Evolutionary conservation across 2,329 filamentous ascomycete species (phyloP).

Genomic region (Monilinia aucupariae): DNA sequence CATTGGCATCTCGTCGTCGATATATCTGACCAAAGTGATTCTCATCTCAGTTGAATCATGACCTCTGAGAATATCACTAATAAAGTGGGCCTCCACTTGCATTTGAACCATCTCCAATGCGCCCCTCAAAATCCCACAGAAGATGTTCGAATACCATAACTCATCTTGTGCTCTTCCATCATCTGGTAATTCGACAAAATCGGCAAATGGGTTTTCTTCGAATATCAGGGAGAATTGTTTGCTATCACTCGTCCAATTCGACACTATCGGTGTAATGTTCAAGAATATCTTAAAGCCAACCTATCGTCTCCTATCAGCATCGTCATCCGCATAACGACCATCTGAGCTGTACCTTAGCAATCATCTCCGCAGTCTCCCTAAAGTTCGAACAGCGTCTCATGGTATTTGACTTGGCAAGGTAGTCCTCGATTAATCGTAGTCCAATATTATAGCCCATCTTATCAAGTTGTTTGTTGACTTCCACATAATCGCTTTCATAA

Average conservation of each 20-base stretch:
- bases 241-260: constrained; percentile 93
- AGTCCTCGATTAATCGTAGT: constrained; percentile 91
- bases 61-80: constrained; percentile 85
- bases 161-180: constrained; percentile 94
- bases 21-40: constrained; percentile 84
- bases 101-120: constrained; percentile 98
- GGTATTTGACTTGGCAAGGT: constrained; percentile 89
- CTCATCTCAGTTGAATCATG: constrained; percentile 98
- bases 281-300: constrained; percentile 99
- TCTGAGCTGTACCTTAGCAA: constrained; percentile 63
- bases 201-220: constrained; percentile 92
- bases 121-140: constrained; percentile 86
- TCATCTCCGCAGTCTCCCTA: constrained; percentile 92
- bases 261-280: constrained; percentile 88
- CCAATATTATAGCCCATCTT: constrained; percentile 99
- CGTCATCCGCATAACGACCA: not conserved
- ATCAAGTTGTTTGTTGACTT: constrained; percentile 96
- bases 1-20: constrained; percentile 94
- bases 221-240: constrained; percentile 96
- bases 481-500: constrained; percentile 86
- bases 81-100: constrained; percentile 96
- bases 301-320: constrained; percentile 41
- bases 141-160: constrained; percentile 96
- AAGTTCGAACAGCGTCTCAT: constrained; percentile 88
- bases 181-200: constrained; percentile 96